phyloP scores from a whole-genome alignment of 176 grass and related monocot species.

The Eleusine indica region DNA sequence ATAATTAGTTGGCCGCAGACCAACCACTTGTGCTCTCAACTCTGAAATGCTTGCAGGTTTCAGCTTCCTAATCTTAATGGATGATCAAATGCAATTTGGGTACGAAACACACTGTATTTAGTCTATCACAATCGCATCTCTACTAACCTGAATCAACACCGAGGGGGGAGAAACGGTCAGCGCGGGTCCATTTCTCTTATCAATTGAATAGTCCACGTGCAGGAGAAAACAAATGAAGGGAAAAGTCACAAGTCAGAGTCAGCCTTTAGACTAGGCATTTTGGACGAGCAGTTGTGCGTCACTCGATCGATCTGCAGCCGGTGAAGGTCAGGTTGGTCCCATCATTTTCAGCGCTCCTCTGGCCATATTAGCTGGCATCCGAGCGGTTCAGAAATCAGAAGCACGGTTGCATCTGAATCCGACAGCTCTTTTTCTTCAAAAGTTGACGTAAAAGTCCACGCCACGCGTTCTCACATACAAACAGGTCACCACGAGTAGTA shows the following conservation, averaged over 20 bases:
- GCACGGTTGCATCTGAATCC: background rate
- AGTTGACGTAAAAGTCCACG: slow-evolving; percentile 12
- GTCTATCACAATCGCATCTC: background rate
- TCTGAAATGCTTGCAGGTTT: background rate
- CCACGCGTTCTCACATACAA: background rate
- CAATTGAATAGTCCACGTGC: background rate
- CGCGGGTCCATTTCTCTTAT: background rate
- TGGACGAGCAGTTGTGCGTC: background rate
- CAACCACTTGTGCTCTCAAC: background rate
- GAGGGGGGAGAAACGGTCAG: background rate
- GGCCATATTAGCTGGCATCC: background rate
- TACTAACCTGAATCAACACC: background rate
- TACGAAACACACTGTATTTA: background rate
- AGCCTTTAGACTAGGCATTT: slow-evolving; percentile 19
- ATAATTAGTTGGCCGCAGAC: background rate
- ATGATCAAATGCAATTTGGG: background rate
- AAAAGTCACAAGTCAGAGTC: slow-evolving; percentile 22
- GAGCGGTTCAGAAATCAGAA: background rate
- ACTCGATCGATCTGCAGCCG: background rate
- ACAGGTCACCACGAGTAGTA: background rate
- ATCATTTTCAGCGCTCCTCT: background rate
- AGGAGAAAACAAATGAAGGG: background rate
- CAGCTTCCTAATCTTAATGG: background rate
- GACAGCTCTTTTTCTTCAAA: background rate
- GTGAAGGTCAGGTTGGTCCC: background rate